phyloP scores from a whole-genome alignment of 179 eudicot species.

The Heliamphora pulchella region DNA sequence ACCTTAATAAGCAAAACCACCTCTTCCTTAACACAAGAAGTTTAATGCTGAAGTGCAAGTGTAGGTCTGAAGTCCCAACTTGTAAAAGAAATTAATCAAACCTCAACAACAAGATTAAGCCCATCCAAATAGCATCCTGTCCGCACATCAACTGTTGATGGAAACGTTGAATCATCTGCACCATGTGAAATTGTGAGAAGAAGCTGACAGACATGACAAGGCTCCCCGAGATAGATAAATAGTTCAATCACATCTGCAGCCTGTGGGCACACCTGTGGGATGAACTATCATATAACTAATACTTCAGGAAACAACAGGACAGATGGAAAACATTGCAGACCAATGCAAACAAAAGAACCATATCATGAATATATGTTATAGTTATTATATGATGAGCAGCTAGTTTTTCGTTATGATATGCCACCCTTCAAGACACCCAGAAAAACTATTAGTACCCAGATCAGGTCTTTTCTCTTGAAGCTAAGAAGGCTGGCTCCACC shows the following conservation, averaged over 20 bases:
- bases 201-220: constrained; percentile 96
- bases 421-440: constrained; percentile 6
- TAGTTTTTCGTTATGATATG: constrained; percentile 6
- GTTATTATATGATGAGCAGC: too few species aligned
- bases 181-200: constrained; percentile 95
- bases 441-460: constrained; percentile 56
- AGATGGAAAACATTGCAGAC: not conserved
- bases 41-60: not conserved
- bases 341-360: not conserved
- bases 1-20: not conserved
- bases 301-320: not conserved
- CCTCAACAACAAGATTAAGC: constrained; percentile 91
- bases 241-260: constrained; percentile 88
- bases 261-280: constrained; percentile 76
- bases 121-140: constrained; percentile 83
- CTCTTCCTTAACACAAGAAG: not conserved
- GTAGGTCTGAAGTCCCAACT: constrained; percentile 16
- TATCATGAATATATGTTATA: too few species aligned
- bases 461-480: constrained; percentile 76
- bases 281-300: constrained; percentile 16
- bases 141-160: constrained; percentile 89
- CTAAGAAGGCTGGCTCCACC: constrained; percentile 73
- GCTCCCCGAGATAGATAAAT: constrained; percentile 89
- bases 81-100: constrained; percentile 29
- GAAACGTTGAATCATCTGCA: constrained; percentile 90